A percentile compares a stretch with the other conserved stretches of the same genome.
Evolutionary conservation across 1,139 yeast genomes (phyloP).

Genomic region (Meyerozyma guilliermondii): DNA sequence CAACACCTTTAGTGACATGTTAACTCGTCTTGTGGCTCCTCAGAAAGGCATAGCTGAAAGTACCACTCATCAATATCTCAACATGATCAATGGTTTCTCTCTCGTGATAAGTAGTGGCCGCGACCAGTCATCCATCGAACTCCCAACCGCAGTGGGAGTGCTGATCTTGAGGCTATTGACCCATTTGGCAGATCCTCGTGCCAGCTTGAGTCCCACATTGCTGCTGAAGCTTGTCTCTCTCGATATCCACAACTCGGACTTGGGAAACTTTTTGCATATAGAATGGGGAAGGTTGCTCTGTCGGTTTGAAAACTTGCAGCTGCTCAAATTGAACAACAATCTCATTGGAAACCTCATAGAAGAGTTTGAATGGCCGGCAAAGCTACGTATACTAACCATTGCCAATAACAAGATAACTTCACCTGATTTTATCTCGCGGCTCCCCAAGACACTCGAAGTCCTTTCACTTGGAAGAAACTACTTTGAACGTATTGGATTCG

Average conservation of each 20-base stretch:
- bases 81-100: not conserved
- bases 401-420: constrained; percentile 24
- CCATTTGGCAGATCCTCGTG: not conserved
- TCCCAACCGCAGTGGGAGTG: not conserved
- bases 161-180: not conserved
- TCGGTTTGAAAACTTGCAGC: constrained; percentile 18
- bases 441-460: constrained; percentile 24
- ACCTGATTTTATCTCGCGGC: constrained; percentile 15
- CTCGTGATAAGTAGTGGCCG: not conserved
- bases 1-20: not conserved
- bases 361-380: constrained; percentile 27
- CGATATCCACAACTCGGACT: constrained; percentile 3
- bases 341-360: constrained; percentile 19
- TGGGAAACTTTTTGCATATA: constrained; percentile 28
- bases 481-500: constrained; percentile 7
- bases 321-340: constrained; percentile 26
- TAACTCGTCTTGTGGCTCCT: not conserved
- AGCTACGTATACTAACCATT: constrained; percentile 19
- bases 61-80: not conserved
- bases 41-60: not conserved
- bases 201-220: not conserved
- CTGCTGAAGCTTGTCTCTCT: not conserved
- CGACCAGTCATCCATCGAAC: not conserved
- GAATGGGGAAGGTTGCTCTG: constrained; percentile 31
- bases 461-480: constrained; percentile 18